These are phyloP conservation scores for Fusarium albidum DNA, from an alignment of 2,329 filamentous ascomycete genomes.

Conservation along the genomic window DNA sequence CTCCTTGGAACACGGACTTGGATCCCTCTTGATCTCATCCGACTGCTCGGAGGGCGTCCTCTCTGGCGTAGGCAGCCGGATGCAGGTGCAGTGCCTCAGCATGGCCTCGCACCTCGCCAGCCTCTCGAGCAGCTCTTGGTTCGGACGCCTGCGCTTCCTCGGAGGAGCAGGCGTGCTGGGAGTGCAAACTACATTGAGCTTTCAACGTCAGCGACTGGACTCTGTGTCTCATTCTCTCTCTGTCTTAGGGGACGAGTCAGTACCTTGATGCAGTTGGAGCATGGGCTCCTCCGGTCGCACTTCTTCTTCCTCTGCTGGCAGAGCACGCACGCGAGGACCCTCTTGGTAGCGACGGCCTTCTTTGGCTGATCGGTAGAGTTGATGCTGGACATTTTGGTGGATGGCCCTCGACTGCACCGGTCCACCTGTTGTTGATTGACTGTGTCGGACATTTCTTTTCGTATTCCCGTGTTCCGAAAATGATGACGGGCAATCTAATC, in stretches of 20 bases:
- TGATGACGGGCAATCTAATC: background rate
- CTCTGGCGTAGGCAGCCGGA: constrained; percentile 28
- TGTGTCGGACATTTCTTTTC: constrained; percentile 24
- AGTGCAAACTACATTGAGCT: constrained; percentile 39
- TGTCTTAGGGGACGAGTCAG: background rate
- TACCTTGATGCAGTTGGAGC: constrained; percentile 43
- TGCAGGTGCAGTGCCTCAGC: constrained; percentile 38
- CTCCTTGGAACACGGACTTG: constrained; percentile 16
- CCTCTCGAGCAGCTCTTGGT: constrained; percentile 40
- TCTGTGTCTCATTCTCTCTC: too few relatives aligned
- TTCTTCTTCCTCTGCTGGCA: constrained; percentile 47
- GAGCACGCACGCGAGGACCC: constrained; percentile 39
- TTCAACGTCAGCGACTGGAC: background rate
- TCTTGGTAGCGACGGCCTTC: constrained; percentile 18
- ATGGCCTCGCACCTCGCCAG: constrained; percentile 37
- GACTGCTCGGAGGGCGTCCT: constrained; percentile 14
- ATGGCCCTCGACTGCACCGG: background rate
- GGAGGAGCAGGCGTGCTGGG: constrained; percentile 42
- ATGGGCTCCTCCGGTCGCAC: constrained; percentile 43
- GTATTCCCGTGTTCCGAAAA: background rate
- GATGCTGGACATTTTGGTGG: constrained; percentile 15
- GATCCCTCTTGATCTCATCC: constrained; percentile 14
- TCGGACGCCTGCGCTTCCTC: constrained; percentile 41
- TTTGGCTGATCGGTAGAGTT: constrained; percentile 16
- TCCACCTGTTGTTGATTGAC: constrained; percentile 6